Conservation (phyloP, 257 asterid species). For the Petrea volubilis region DNA sequence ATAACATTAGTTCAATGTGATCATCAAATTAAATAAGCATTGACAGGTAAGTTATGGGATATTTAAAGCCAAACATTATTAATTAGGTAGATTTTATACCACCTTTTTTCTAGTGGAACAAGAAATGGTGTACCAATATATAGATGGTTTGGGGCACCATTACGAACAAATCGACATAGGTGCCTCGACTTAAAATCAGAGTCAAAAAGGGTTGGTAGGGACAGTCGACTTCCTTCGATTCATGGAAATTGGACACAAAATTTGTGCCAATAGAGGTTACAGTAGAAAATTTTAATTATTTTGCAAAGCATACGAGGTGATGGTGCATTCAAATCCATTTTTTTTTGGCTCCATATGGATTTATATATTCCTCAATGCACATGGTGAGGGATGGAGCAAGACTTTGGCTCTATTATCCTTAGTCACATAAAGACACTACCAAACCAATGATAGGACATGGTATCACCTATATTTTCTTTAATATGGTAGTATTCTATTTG, state of each 20-base stretch:
- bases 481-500: constrained; percentile 16
- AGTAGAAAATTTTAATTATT: background rate
- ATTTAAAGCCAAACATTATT: constrained; percentile 13
- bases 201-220: too few relatives aligned
- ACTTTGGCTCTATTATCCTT: constrained; percentile 27
- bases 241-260: constrained; percentile 13
- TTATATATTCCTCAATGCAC: constrained; percentile 39
- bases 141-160: constrained; percentile 13
- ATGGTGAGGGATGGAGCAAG: constrained; percentile 57
- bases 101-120: background rate
- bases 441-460: constrained; percentile 48
- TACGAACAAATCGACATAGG: constrained; percentile 12
- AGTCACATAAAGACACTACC: constrained; percentile 48
- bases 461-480: background rate
- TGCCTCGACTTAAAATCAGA: too few relatives aligned
- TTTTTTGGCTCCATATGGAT: constrained; percentile 34
- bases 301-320: constrained; percentile 19
- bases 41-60: constrained; percentile 24
- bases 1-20: background rate
- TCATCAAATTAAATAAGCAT: constrained; percentile 6
- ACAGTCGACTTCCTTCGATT: too few relatives aligned
- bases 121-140: constrained; percentile 23
- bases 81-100: constrained; percentile 13
- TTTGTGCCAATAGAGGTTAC: background rate
- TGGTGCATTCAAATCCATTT: constrained; percentile 21